Conservation (phyloP, 2,329 filamentous ascomycete genomes). For the Fusarium sp. region DNA sequence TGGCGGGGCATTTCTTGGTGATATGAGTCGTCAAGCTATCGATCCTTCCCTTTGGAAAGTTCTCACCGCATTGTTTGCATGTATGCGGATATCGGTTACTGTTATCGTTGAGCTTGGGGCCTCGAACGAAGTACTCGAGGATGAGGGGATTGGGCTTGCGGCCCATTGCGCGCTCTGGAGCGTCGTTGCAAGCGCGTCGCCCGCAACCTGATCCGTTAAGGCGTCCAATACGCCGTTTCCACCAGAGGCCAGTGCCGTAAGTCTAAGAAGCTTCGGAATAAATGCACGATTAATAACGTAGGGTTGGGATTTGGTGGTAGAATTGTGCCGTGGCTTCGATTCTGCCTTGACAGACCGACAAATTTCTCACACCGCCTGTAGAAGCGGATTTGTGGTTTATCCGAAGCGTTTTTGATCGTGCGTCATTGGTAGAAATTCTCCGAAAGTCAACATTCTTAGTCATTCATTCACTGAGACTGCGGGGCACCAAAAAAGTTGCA, state of each 20-base stretch:
- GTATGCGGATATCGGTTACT: constrained; percentile 94
- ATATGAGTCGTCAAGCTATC: constrained; percentile 85
- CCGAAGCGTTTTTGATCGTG: neutral
- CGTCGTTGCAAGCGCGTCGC: constrained; percentile 43
- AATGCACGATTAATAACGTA: constrained; percentile 19
- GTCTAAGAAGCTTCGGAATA: constrained; percentile 21
- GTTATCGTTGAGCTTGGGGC: constrained; percentile 85
- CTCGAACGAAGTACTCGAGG: constrained; percentile 87
- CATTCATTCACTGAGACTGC: constrained; percentile 7
- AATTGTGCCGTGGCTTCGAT: constrained; percentile 46
- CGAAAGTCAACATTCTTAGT: neutral
- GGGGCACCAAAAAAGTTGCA: constrained; percentile 28
- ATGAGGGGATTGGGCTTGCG: constrained; percentile 87
- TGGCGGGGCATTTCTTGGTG: constrained; percentile 85
- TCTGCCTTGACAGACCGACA: constrained; percentile 56
- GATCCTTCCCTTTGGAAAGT: constrained; percentile 89
- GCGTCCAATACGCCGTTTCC: constrained; percentile 28
- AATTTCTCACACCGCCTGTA: constrained; percentile 55
- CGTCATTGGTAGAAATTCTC: constrained; percentile 26
- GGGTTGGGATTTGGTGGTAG: constrained; percentile 41
- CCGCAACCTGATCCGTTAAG: constrained; percentile 40
- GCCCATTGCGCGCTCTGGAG: constrained; percentile 69
- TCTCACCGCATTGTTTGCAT: constrained; percentile 87
- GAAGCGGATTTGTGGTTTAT: constrained; percentile 39
- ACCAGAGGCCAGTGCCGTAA: constrained; percentile 27